phyloP scores from a whole-genome alignment of 441 rosid genomes.

The Erodium texanum region DNA sequence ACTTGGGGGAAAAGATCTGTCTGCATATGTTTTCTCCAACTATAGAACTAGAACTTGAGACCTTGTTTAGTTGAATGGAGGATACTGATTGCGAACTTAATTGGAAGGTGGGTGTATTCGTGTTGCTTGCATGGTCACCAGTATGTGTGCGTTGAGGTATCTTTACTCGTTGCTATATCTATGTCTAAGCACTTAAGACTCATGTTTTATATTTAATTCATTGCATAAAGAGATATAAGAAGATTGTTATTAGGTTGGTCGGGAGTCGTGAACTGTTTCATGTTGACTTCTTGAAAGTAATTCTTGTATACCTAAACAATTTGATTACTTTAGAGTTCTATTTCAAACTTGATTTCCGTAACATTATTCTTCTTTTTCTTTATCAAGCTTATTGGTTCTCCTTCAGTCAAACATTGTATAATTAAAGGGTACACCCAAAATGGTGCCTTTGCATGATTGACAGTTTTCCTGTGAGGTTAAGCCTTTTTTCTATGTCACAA shows the following conservation, averaged over 20 bases:
- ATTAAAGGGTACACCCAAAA: background rate
- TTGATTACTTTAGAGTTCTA: background rate
- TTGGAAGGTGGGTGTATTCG: background rate
- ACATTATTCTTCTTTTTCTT: too few species aligned
- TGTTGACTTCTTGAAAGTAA: background rate
- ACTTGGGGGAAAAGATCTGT: background rate
- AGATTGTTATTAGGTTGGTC: background rate
- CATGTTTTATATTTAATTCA: background rate
- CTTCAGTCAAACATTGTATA: too few species aligned
- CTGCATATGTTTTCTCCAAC: too few species aligned
- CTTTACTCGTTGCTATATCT: background rate
- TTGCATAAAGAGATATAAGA: background rate
- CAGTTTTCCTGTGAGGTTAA: background rate
- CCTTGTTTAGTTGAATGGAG: too few species aligned
- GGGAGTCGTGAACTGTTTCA: background rate
- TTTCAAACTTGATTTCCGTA: background rate
- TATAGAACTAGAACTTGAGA: too few species aligned
- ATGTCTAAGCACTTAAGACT: background rate
- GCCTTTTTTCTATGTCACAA: background rate
- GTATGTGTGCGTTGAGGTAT: background rate
- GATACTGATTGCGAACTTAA: too few species aligned
- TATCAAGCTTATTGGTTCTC: too few species aligned
- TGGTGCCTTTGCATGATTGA: background rate
- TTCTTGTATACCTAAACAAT: background rate
- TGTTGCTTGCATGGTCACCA: background rate